These are phyloP conservation scores for Candida suzukii DNA, from an alignment of 805 yeast genomes.

Conservation along the genomic window DNA sequence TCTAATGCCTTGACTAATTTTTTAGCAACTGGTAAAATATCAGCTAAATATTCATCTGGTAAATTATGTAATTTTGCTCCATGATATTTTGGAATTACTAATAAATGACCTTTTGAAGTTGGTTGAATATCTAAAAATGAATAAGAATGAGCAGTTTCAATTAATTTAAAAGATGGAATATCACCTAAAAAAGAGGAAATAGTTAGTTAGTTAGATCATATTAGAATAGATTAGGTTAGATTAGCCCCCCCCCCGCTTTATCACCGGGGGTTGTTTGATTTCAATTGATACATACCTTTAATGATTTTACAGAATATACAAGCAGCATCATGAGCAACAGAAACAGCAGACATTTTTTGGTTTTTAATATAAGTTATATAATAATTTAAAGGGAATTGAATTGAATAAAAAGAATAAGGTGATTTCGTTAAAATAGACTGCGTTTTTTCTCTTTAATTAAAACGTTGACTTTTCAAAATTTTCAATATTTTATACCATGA, in stretches of 20 bases:
- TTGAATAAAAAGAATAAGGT: no score
- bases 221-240: no score
- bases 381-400: no score
- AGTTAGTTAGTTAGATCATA: no score
- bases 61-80: conserved; percentile 89
- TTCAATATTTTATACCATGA: no score
- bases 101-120: conserved; percentile 79
- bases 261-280: neutral
- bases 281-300: conserved; percentile 50
- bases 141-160: conserved; percentile 75
- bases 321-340: conserved; percentile 37
- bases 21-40: conserved; percentile 83
- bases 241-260: no score
- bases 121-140: conserved; percentile 95
- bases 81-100: conserved; percentile 88
- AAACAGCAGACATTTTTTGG: conserved; percentile 23
- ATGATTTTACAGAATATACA: conserved; percentile 94
- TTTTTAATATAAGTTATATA: no score
- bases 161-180: conserved; percentile 85
- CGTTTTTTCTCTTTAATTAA: no score
- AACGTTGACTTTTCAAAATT: no score
- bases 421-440: no score
- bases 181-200: no score
- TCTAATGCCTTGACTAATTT: conserved; percentile 70
- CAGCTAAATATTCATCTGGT: conserved; percentile 86